A percentile compares a stretch with the other conserved stretches of the same genome.
These are phyloP conservation scores for Cyclostephanos invisitatus DNA, from an alignment of 108 stramenopile species.

Conservation along the genomic window DNA sequence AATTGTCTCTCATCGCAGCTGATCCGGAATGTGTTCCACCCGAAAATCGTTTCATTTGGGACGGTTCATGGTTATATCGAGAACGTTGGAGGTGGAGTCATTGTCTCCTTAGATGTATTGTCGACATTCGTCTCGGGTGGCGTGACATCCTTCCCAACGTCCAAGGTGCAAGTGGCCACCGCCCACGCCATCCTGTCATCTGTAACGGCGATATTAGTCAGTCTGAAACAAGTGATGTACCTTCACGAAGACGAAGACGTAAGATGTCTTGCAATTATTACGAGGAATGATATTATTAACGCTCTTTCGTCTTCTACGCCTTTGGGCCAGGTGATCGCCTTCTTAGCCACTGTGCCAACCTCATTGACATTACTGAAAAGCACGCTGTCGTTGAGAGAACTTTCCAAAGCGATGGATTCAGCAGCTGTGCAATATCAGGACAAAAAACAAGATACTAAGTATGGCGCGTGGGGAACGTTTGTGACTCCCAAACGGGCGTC, in stretches of 20 bases:
- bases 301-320: conserved; percentile 37
- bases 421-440: conserved; percentile 12
- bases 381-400: conserved; percentile 20
- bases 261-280: conserved; percentile 14
- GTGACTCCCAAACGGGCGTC: conserved; percentile 47
- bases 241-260: conserved; percentile 33
- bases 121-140: conserved; percentile 26
- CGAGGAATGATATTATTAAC: conserved; percentile 35
- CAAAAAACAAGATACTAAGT: conserved; percentile 18
- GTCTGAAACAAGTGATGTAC: conserved; percentile 32
- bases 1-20: conserved; percentile 21
- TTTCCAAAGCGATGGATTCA: conserved; percentile 24
- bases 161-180: conserved; percentile 20
- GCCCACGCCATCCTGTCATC: conserved; percentile 24
- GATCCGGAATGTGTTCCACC: conserved; percentile 25
- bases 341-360: conserved; percentile 31
- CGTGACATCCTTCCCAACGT: conserved; percentile 15
- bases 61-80: conserved; percentile 12
- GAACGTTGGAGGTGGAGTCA: conserved; percentile 33
- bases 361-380: conserved; percentile 20
- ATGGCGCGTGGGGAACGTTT: conserved; percentile 40
- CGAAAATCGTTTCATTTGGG: conserved; percentile 1
- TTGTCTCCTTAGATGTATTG: conserved; percentile 30
- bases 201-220: conserved; percentile 19
- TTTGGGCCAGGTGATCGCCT: conserved; percentile 39